These are phyloP conservation scores for Penicillium steckii DNA, from an alignment of 495 filamentous ascomycete species.

Conservation along the genomic window DNA sequence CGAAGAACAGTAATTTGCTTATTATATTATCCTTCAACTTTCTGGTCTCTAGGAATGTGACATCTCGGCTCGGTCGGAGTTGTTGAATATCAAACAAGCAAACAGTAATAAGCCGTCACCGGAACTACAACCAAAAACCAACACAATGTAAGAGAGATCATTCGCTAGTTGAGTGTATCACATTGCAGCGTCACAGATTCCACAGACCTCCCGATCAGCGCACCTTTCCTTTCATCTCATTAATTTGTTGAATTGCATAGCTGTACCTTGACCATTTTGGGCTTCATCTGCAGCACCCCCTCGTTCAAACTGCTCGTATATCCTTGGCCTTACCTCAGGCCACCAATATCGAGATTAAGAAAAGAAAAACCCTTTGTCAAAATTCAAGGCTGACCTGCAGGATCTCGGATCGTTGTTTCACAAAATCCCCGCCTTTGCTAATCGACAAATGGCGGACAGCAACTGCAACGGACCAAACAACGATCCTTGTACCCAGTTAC, in stretches of 20 bases:
- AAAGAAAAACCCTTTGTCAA: not conserved
- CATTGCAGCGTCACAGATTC: not conserved
- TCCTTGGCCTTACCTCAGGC: not conserved
- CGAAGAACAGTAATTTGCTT: not conserved
- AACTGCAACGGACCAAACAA: too few relatives aligned
- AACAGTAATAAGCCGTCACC: not conserved
- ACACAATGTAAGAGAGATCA: not conserved
- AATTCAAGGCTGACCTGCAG: not conserved
- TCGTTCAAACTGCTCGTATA: too few relatives aligned
- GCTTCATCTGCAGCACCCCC: not conserved
- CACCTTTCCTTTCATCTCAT: not conserved
- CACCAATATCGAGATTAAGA: too few relatives aligned
- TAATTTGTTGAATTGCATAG: not conserved
- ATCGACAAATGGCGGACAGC: not conserved
- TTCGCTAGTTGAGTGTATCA: not conserved
- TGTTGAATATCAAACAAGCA: too few relatives aligned
- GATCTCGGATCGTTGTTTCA: conserved; percentile 1
- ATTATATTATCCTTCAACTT: not conserved
- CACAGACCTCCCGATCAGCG: not conserved
- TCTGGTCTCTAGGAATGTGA: not conserved
- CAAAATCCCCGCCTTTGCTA: not conserved
- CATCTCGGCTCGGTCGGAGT: not conserved
- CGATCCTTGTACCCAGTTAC: too few relatives aligned
- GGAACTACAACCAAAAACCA: not conserved
- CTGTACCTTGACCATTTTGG: not conserved